Evolutionary conservation across 2,329 filamentous ascomycete genomes (phyloP).

Genomic region (Leptographium galeiforme): DNA sequence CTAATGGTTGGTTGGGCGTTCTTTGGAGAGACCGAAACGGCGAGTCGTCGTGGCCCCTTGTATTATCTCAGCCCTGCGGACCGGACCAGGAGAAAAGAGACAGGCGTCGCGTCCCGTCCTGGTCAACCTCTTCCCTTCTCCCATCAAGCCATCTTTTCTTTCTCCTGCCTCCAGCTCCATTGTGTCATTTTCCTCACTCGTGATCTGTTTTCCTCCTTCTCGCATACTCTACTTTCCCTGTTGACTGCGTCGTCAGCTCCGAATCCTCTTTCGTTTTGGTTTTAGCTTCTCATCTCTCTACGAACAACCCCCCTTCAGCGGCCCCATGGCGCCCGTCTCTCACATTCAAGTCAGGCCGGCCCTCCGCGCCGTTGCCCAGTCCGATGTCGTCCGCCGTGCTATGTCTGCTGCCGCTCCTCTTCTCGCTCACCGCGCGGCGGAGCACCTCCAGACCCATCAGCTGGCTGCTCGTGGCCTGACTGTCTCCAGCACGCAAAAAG

Average conservation of each 20-base stretch:
- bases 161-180: not conserved
- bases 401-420: slow-evolving; percentile 7
- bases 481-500: slow-evolving; percentile 53
- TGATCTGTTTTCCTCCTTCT: not conserved
- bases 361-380: slow-evolving; percentile 8
- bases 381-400: slow-evolving; percentile 5
- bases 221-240: too few species aligned
- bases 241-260: too few species aligned
- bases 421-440: slow-evolving; percentile 4
- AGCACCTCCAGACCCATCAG: not conserved
- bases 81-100: not conserved
- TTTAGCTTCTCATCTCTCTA: too few species aligned
- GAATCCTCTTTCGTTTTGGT: not conserved
- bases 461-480: slow-evolving; percentile 22
- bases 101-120: not conserved
- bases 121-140: not conserved
- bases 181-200: not conserved
- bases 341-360: not conserved
- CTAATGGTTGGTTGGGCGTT: not conserved
- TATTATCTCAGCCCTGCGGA: not conserved
- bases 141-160: too few species aligned
- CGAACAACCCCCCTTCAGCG: not conserved
- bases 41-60: not conserved
- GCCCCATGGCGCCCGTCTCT: slow-evolving; percentile 7
- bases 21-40: not conserved